Base-by-base conservation (phyloP, 305 asterid genomes). In the Galium porrigens region DNA sequence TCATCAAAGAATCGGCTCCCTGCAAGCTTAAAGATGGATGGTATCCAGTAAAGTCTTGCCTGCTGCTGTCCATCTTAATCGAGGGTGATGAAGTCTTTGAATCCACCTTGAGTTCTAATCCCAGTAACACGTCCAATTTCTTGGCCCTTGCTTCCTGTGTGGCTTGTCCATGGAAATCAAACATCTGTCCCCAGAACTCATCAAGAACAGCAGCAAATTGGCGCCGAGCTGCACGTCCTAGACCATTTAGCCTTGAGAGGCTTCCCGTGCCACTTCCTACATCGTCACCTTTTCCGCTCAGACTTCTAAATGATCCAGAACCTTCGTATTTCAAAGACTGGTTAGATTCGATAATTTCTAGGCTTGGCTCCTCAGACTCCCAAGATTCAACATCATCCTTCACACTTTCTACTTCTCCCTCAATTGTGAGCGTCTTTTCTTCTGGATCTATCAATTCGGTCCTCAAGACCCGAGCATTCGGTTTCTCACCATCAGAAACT, bases 161-260 rank as follows among this genome's bases (percentile, higher is more conserved):
- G 48, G 77, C 79, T 71, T 70, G 82, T 67, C 99, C 99, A 65
- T 89, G 84, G 56, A 70, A 87, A 82, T 89, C 88, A 75, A 87
- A 92, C 71, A 92, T 73, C 81, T 89, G 97, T 58, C 95, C 97
- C 99, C 99, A 89, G 68, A 92, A 92, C 51, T 89, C 96, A 69
- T 84, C 89, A 48, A 89, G 94, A 72, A 77, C 64, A 14, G 70
- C 64, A 64, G 96, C 76, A 54, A 92, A 68, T 72, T 89, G 96
- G 58, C 92, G 92, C 83, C 99, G 82, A 41, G 90, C 95, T 33
- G 99, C 85, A 61, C 97, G 95, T 32, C 99, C 97, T 66, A 92
- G 84, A 68, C 99, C 99, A 34, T 86, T 90, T 71, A 87, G 66
- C 74, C 91, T 84, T 4, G 97, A 89, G 46, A 85, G 89, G 62